These are phyloP conservation scores for Amborella trichopoda DNA, from an alignment of 164 flowering plant species.

Conservation along the genomic window DNA sequence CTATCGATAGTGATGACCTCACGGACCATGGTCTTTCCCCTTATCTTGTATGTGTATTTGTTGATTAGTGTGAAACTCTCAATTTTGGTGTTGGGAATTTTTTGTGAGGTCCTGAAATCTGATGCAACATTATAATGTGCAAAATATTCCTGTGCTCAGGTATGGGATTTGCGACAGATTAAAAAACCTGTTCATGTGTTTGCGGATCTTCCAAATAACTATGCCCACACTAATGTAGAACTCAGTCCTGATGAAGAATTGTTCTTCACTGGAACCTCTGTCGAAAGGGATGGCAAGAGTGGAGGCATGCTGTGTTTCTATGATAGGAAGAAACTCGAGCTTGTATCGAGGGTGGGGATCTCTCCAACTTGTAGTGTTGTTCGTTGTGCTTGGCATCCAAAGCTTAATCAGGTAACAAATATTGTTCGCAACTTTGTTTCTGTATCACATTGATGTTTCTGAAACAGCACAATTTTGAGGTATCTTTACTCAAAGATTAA, in stretches of 20 bases:
- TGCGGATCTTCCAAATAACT: slow-evolving; percentile 86
- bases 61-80: too few species aligned
- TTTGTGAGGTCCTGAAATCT: too few species aligned
- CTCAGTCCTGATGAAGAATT: slow-evolving; percentile 92
- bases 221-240: slow-evolving; percentile 85
- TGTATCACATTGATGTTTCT: too few species aligned
- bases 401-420: slow-evolving; percentile 98
- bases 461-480: too few species aligned
- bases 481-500: too few species aligned
- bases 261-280: slow-evolving; percentile 91
- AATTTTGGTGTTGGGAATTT: too few species aligned
- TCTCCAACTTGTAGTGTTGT: slow-evolving; percentile 90
- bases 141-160: slow-evolving; percentile 30
- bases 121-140: too few species aligned
- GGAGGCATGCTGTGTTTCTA: slow-evolving; percentile 85
- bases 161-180: slow-evolving; percentile 90
- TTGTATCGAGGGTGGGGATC: slow-evolving; percentile 84
- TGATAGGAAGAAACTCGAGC: slow-evolving; percentile 72
- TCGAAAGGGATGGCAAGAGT: slow-evolving; percentile 66
- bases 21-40: too few species aligned
- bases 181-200: slow-evolving; percentile 60
- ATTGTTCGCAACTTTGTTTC: too few species aligned
- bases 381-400: slow-evolving; percentile 94
- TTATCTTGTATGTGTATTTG: slow-evolving; percentile 2
- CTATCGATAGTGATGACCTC: too few species aligned